A percentile compares a stretch with the other conserved stretches of the same genome.
These are phyloP conservation scores for Cytospora chrysosperma DNA, from an alignment of 2,329 filamentous ascomycete genomes.

Conservation along the genomic window DNA sequence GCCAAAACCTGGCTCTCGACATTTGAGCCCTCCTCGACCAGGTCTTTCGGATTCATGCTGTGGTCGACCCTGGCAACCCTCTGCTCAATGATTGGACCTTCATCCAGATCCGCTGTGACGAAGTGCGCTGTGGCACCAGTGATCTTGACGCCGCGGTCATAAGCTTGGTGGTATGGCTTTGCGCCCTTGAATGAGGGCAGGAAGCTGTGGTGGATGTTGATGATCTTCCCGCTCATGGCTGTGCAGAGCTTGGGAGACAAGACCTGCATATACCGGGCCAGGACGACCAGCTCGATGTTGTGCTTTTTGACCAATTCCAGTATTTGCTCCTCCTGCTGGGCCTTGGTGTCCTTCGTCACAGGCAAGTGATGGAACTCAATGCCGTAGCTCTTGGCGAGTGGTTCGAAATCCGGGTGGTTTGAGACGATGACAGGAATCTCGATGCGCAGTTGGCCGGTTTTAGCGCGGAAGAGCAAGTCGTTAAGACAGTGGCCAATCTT, in stretches of 20 bases:
- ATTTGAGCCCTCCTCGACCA: slow-evolving; percentile 78
- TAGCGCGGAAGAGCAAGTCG: slow-evolving; percentile 77
- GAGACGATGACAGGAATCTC: slow-evolving; percentile 78
- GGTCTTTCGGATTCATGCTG: slow-evolving; percentile 69
- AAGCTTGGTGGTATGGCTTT: slow-evolving; percentile 85
- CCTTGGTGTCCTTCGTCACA: slow-evolving; percentile 75
- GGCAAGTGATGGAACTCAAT: slow-evolving; percentile 80
- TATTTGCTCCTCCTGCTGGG: slow-evolving; percentile 68
- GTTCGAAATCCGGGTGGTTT: slow-evolving; percentile 73
- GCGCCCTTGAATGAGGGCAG: slow-evolving; percentile 85
- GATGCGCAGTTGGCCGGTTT: slow-evolving; percentile 70
- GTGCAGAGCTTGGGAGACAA: slow-evolving; percentile 71
- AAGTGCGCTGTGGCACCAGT: slow-evolving; percentile 85
- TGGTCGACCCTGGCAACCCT: slow-evolving; percentile 75
- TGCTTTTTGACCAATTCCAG: slow-evolving; percentile 68
- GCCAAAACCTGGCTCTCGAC: slow-evolving; percentile 82
- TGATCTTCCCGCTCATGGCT: slow-evolving; percentile 81
- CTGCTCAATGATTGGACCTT: slow-evolving; percentile 88
- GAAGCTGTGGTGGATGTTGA: slow-evolving; percentile 91
- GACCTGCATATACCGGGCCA: slow-evolving; percentile 88
- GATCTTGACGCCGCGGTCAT: slow-evolving; percentile 83
- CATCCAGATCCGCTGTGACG: slow-evolving; percentile 80
- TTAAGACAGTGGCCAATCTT: slow-evolving; percentile 87
- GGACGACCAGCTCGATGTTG: slow-evolving; percentile 73
- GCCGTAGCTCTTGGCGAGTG: slow-evolving; percentile 69